phyloP scores from a whole-genome alignment of 169 alveolate species.

The Cryptosporidium parvum region DNA sequence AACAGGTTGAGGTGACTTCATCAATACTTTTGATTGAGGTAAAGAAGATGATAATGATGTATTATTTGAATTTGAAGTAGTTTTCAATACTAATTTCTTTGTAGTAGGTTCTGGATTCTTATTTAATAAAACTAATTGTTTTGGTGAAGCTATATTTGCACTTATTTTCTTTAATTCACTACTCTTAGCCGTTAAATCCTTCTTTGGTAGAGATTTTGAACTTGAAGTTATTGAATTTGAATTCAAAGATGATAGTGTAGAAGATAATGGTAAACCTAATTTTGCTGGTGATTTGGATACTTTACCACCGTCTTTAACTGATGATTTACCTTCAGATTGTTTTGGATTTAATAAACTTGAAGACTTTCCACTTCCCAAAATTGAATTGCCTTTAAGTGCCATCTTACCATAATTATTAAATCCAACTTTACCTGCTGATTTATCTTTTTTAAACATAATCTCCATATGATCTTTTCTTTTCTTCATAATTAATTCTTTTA shows the following conservation, averaged over 20 bases:
- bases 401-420: not conserved
- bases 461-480: conserved; percentile 17
- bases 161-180: not conserved
- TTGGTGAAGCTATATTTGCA: not conserved
- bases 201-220: not conserved
- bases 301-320: not conserved
- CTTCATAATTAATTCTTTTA: conserved; percentile 19
- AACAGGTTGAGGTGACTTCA: not conserved
- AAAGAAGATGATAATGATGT: not conserved
- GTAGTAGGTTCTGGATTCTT: not conserved
- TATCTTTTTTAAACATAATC: not conserved
- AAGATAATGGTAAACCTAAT: not conserved
- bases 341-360: not conserved
- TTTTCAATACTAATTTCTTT: conserved; percentile 12
- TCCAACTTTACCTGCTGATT: not conserved
- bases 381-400: not conserved
- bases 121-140: not conserved
- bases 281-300: not conserved
- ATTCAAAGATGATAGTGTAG: not conserved
- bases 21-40: not conserved
- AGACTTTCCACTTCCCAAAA: conserved; percentile 1
- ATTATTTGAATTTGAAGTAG: not conserved
- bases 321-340: not conserved
- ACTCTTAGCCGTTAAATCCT: not conserved
- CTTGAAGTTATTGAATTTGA: not conserved